Evolutionary conservation across 2,329 filamentous ascomycete genomes (phyloP).

Genomic region (Chrysosporium queenslandicum): DNA sequence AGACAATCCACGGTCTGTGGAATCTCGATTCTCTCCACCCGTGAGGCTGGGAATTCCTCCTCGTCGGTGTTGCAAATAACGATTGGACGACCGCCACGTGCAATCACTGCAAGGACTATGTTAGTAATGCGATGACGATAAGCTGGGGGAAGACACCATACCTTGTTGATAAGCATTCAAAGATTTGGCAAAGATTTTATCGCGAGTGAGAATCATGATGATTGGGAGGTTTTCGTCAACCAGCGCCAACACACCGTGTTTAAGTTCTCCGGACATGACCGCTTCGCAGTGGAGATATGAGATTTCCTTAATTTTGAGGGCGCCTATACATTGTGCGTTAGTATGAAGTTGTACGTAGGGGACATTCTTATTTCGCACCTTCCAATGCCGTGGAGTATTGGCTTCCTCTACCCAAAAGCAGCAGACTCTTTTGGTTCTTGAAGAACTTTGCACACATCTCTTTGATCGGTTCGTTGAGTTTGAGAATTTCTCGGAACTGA

Average conservation of each 20-base stretch:
- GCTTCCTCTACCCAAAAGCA: constrained; percentile 86
- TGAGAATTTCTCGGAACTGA: constrained; percentile 85
- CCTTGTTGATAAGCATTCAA: constrained; percentile 98
- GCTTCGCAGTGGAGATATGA: constrained; percentile 99
- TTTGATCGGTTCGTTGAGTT: constrained; percentile 91
- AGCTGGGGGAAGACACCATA: constrained; percentile 33
- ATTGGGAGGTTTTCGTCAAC: constrained; percentile 98
- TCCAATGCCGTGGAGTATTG: constrained; percentile 96
- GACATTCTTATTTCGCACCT: constrained; percentile 39
- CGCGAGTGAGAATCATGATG: constrained; percentile 97
- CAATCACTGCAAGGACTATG: constrained; percentile 57
- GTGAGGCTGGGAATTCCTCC: constrained; percentile 74
- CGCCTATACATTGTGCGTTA: constrained; percentile 42
- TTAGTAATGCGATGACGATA: constrained; percentile 13
- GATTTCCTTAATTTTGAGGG: constrained; percentile 99
- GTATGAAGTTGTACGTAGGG: neutral
- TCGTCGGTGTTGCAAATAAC: constrained; percentile 94
- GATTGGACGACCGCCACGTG: constrained; percentile 88
- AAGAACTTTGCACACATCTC: constrained; percentile 81
- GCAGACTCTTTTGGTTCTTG: constrained; percentile 93
- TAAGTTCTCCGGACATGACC: constrained; percentile 98
- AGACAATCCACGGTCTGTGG: constrained; percentile 90
- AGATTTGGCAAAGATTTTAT: constrained; percentile 96
- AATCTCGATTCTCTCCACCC: constrained; percentile 95
- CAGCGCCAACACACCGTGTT: constrained; percentile 94